Conservation (phyloP, 352 stramenopile species). For the Globisporangium perplexum region DNA sequence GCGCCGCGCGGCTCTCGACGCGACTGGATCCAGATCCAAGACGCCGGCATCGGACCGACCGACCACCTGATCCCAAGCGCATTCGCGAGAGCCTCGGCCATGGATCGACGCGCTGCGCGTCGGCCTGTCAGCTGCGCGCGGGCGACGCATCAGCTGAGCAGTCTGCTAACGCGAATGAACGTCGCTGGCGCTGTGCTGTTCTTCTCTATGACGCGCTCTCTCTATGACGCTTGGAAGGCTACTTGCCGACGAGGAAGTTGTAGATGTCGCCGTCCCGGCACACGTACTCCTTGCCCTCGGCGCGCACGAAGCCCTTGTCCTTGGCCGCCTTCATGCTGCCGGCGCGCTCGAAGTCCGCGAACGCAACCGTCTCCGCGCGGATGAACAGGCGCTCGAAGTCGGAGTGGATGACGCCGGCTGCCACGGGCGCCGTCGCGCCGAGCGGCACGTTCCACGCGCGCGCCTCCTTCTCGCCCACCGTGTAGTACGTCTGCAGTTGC, state of each 20-base stretch:
- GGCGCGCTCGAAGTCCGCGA: constrained; percentile 92
- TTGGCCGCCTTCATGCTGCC: constrained; percentile 94
- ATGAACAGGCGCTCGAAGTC: constrained; percentile 88
- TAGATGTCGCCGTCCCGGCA: constrained; percentile 98
- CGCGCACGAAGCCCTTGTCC: constrained; percentile 89
- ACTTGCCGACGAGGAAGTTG: constrained; percentile 91
- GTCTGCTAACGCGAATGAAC: neutral
- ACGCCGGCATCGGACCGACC: neutral
- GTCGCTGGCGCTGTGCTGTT: neutral
- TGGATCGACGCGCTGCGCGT: too few species aligned
- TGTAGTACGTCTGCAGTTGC: constrained; percentile 97
- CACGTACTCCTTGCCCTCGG: constrained; percentile 98
- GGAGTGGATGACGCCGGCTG: constrained; percentile 81
- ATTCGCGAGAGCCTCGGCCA: too few species aligned
- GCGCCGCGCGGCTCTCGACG: neutral
- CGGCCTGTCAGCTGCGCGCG: too few species aligned
- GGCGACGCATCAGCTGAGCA: neutral
- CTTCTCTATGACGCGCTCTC: neutral
- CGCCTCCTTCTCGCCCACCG: constrained; percentile 80
- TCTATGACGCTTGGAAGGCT: constrained; percentile 6
- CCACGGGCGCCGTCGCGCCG: constrained; percentile 67
- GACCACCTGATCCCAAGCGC: neutral
- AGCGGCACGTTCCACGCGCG: constrained; percentile 78
- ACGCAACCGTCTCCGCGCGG: constrained; percentile 93
- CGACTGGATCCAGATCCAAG: neutral